A percentile compares a stretch with the other conserved stretches of the same genome.
These are phyloP conservation scores for Rostrohypoxylon terebratum DNA, from an alignment of 495 filamentous ascomycete genomes.

Conservation along the genomic window DNA sequence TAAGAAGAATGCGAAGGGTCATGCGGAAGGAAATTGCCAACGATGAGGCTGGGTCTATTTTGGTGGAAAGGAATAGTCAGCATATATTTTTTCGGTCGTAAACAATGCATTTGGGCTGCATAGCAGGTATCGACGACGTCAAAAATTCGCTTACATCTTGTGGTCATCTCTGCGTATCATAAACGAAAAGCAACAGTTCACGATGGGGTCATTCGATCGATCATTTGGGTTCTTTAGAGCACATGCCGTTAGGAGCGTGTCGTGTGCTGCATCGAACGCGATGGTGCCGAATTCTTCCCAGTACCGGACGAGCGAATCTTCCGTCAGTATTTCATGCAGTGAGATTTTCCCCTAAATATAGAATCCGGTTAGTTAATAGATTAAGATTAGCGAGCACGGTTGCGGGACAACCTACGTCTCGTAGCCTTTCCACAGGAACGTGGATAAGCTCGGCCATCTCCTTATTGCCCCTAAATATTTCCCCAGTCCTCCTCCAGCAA, in stretches of 20 bases:
- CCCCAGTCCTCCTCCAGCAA: constrained; percentile 95
- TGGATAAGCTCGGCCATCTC: constrained; percentile 98
- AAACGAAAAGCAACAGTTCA: constrained; percentile 97
- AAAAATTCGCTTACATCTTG: constrained; percentile 79
- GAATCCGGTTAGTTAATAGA: constrained; percentile 9
- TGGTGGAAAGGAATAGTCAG: constrained; percentile 31
- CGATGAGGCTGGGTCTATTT: constrained; percentile 86
- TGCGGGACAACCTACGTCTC: constrained; percentile 75
- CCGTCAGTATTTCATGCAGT: constrained; percentile 93
- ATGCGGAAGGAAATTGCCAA: constrained; percentile 94
- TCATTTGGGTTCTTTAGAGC: constrained; percentile 87
- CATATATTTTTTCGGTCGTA: not conserved
- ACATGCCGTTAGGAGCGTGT: constrained; percentile 95
- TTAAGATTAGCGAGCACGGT: not conserved
- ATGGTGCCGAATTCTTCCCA: constrained; percentile 99
- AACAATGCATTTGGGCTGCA: not conserved
- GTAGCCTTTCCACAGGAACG: constrained; percentile 87
- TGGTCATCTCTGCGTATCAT: constrained; percentile 93
- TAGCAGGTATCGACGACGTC: not conserved
- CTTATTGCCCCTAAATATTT: constrained; percentile 97
- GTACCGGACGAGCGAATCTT: constrained; percentile 94
- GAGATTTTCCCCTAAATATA: constrained; percentile 85
- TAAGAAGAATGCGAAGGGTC: constrained; percentile 54
- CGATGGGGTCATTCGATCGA: constrained; percentile 74
- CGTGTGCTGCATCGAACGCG: constrained; percentile 95